Evolutionary conservation across 768 basidiomycete species (phyloP).

Genomic region (Rhodotorula sphaerocarpa): DNA sequence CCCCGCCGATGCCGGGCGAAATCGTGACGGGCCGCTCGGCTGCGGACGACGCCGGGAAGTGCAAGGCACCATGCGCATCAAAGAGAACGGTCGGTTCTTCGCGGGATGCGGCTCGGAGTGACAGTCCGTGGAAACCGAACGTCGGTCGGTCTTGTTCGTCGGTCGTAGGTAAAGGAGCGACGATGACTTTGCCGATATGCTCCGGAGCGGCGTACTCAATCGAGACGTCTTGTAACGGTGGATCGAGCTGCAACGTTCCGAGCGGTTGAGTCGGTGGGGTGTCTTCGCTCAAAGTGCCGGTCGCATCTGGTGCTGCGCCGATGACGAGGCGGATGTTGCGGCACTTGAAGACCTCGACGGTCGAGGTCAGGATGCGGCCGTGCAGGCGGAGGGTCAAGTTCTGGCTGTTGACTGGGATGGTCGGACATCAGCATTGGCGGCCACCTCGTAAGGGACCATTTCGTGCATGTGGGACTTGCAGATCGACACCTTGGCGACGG

Average conservation of each 20-base stretch:
- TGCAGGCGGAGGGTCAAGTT: conserved; percentile 12
- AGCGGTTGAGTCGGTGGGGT: not conserved
- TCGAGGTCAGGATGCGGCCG: conserved; percentile 17
- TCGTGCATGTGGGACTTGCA: no score
- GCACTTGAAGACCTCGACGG: conserved; percentile 11
- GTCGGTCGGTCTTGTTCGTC: not conserved
- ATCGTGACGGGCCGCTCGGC: fast-evolving
- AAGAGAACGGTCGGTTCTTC: conserved; percentile 3
- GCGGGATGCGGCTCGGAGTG: not conserved
- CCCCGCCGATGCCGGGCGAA: not conserved
- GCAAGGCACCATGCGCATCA: not conserved
- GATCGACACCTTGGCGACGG: conserved; percentile 11
- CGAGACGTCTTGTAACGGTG: conserved; percentile 1
- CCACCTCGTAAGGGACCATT: no score
- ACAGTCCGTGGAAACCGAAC: conserved; percentile 5
- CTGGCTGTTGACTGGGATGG: conserved; percentile 13
- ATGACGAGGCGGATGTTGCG: not conserved
- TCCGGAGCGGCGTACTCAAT: not conserved
- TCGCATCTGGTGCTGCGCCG: not conserved
- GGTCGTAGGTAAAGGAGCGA: not conserved
- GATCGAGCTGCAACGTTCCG: conserved; percentile 26
- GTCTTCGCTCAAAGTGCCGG: not conserved
- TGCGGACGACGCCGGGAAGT: not conserved
- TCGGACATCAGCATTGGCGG: no score
- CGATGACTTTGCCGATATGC: conserved; percentile 8